A percentile compares a stretch with the other conserved stretches of the same genome.
phyloP scores from a whole-genome alignment of 2,329 filamentous ascomycete genomes.

The Aureobasidium sp. region DNA sequence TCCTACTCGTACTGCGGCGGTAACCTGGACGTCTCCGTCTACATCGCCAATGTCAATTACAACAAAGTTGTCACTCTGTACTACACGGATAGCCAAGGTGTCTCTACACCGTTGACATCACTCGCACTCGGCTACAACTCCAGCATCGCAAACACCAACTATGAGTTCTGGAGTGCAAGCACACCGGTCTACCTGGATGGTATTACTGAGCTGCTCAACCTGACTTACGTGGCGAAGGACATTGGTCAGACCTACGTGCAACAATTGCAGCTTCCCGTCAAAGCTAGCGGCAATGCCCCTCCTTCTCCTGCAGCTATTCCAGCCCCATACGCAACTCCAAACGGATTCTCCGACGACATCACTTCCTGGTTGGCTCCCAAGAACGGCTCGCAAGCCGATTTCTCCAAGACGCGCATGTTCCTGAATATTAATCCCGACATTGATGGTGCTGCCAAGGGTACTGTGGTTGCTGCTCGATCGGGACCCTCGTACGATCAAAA shows the following conservation, averaged over 20 bases:
- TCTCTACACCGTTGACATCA: constrained; percentile 23
- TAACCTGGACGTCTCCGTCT: constrained; percentile 20
- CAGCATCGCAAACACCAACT: constrained; percentile 18
- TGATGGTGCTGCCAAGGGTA: constrained; percentile 21
- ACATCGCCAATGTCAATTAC: constrained; percentile 24
- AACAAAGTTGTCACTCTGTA: constrained; percentile 25
- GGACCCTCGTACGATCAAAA: constrained; percentile 20
- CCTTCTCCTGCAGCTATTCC: constrained; percentile 17
- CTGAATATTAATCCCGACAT: constrained; percentile 25
- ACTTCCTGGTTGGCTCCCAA: constrained; percentile 20
- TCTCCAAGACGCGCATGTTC: constrained; percentile 23
- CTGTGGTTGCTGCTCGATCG: constrained; percentile 25
- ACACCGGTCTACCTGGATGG: constrained; percentile 24
- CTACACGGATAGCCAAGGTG: constrained; percentile 22
- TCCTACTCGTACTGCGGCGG: constrained; percentile 25
- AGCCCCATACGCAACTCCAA: constrained; percentile 22
- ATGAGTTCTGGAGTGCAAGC: constrained; percentile 22
- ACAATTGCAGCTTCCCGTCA: constrained; percentile 18
- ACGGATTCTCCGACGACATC: constrained; percentile 24
- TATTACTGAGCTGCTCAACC: constrained; percentile 22
- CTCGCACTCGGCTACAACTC: constrained; percentile 20
- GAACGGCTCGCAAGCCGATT: constrained; percentile 18
- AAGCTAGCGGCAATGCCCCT: constrained; percentile 19
- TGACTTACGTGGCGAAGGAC: constrained; percentile 23
- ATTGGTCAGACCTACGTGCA: constrained; percentile 21